These are phyloP conservation scores for Ophiostoma ulmi DNA, from an alignment of 2,329 filamentous ascomycete genomes.

Conservation along the genomic window DNA sequence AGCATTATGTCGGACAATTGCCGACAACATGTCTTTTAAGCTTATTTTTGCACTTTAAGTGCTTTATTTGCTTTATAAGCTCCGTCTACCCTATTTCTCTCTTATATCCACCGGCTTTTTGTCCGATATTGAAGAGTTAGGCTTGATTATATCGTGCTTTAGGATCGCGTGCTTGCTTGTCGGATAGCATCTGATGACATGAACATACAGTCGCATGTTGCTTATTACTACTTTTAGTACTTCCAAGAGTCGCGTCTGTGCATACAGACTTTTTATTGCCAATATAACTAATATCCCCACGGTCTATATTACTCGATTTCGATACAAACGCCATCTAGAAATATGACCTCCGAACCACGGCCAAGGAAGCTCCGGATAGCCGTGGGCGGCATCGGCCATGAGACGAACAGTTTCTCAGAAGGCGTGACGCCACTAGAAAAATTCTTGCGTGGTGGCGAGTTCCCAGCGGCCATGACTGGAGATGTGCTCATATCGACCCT, in stretches of 20 bases:
- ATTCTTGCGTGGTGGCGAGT: not conserved
- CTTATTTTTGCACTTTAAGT: not conserved
- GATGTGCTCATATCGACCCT: not conserved
- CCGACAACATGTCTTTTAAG: not conserved
- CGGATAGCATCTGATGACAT: not conserved
- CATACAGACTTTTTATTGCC: not conserved
- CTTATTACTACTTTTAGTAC: not conserved
- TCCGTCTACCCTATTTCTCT: not conserved
- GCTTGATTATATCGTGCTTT: too few relatives aligned
- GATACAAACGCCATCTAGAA: not conserved
- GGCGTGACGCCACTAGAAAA: conserved; percentile 11
- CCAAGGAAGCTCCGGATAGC: not conserved
- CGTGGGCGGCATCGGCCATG: conserved; percentile 12
- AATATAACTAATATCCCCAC: not conserved
- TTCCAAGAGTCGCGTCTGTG: not conserved
- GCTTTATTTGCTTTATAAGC: not conserved
- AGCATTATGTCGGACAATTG: not conserved
- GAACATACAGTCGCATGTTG: not conserved
- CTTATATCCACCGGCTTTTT: conserved; percentile 1
- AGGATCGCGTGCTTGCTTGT: not conserved
- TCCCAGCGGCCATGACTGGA: not conserved
- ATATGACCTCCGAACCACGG: not conserved
- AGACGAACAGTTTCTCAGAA: conserved; percentile 1
- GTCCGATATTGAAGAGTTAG: not conserved
- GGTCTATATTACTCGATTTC: not conserved